A percentile compares a stretch with the other conserved stretches of the same genome.
These are phyloP conservation scores for Exophiala sideris DNA, from an alignment of 2,329 filamentous ascomycete species.

Conservation along the genomic window DNA sequence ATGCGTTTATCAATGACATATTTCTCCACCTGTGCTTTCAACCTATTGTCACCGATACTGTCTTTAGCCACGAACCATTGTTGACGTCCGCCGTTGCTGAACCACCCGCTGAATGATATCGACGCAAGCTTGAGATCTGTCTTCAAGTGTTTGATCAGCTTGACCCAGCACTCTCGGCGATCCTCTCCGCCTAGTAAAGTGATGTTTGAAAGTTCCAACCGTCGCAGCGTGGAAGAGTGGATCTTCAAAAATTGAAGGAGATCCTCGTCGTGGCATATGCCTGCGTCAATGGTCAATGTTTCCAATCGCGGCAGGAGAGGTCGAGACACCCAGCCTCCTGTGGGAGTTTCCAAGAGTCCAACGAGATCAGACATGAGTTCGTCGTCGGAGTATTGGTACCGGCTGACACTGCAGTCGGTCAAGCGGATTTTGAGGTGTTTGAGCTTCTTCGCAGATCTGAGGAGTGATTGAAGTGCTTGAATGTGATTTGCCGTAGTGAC, in stretches of 20 bases:
- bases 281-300: slow-evolving; percentile 16
- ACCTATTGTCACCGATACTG: slow-evolving; percentile 6
- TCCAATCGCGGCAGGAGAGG: slow-evolving; percentile 18
- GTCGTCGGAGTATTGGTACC: slow-evolving; percentile 16
- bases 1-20: slow-evolving; percentile 20
- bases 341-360: slow-evolving; percentile 15
- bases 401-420: slow-evolving; percentile 17
- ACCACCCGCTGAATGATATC: slow-evolving; percentile 22
- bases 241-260: slow-evolving; percentile 23
- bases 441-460: slow-evolving; percentile 15
- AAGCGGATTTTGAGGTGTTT: slow-evolving; percentile 14
- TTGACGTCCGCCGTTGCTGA: slow-evolving; percentile 25
- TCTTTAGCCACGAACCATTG: slow-evolving; percentile 26
- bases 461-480: slow-evolving; percentile 12
- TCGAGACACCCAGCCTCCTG: slow-evolving; percentile 13
- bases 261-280: slow-evolving; percentile 22
- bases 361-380: slow-evolving; percentile 17
- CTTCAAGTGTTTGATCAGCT: slow-evolving; percentile 20
- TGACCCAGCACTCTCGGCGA: slow-evolving; percentile 24
- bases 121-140: slow-evolving; percentile 17
- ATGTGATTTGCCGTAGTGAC: slow-evolving; percentile 14
- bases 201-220: slow-evolving; percentile 21
- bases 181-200: slow-evolving; percentile 21
- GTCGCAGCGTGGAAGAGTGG: slow-evolving; percentile 18
- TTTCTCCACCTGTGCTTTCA: slow-evolving; percentile 21